phyloP scores from a whole-genome alignment of 768 basidiomycete species.

The Porpolomopsis calyptriformis region DNA sequence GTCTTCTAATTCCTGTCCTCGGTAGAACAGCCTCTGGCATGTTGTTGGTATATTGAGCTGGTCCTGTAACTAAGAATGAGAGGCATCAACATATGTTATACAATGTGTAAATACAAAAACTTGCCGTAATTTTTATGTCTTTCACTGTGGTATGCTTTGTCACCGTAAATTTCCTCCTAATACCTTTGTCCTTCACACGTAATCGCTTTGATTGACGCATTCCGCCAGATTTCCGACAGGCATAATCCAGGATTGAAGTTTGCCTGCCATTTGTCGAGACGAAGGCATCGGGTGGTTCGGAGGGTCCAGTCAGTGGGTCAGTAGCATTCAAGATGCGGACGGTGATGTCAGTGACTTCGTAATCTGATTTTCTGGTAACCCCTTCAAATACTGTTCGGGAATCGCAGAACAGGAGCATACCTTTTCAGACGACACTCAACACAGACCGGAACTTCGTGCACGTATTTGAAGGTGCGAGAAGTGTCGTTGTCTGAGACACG shows the following conservation, averaged over 20 bases:
- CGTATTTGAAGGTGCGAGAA: conserved; percentile 24
- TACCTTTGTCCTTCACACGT: conserved; percentile 40
- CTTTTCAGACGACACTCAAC: conserved; percentile 48
- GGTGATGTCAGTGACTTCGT: conserved; percentile 51
- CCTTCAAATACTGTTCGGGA: conserved; percentile 5
- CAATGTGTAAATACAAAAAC: conserved; percentile 14
- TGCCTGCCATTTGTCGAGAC: background rate
- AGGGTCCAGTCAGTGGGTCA: conserved; percentile 2
- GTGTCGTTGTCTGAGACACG: conserved; percentile 19
- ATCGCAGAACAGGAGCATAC: conserved; percentile 22
- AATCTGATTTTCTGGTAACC: conserved; percentile 40
- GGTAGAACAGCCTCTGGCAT: conserved; percentile 59
- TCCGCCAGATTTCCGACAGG: conserved; percentile 15
- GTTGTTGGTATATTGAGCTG: conserved; percentile 61
- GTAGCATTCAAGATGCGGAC: conserved; percentile 31
- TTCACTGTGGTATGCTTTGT: conserved; percentile 61
- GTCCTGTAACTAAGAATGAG: conserved; percentile 41
- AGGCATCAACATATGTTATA: background rate
- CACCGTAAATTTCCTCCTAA: conserved; percentile 43
- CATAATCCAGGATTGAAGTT: background rate
- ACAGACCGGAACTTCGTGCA: conserved; percentile 46
- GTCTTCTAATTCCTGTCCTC: conserved; percentile 53
- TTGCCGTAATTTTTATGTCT: conserved; percentile 66
- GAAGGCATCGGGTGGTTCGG: background rate
- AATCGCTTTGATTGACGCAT: conserved; percentile 64